Base-by-base conservation (phyloP, 768 basidiomycete genomes). In the Calvatia gigantea region DNA sequence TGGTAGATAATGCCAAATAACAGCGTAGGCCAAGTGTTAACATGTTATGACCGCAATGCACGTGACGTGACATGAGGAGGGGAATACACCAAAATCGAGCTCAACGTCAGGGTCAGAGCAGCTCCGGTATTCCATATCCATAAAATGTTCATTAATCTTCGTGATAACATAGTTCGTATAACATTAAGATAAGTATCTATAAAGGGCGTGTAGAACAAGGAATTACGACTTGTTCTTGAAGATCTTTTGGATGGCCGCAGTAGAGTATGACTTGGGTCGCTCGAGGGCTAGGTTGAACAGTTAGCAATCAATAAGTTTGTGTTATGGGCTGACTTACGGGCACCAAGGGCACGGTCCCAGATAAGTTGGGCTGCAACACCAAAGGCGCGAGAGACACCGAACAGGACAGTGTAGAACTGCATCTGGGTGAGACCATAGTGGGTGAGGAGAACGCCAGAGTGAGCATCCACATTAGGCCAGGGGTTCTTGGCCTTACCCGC, bases 401-500 rank as follows among this genome's bases (percentile, higher is more conserved):
- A 97, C 58, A 97, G 79, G 54, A 98, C 96, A 62, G 95, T 98
- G 77, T 98, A 98, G 81, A 90, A 98, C 68, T 92, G 83, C 88
- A 95, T 94, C 72, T 95, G 85, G 60, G 80, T 83, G 53, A 96
- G 75, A 46, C 92, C 92, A 65, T 94, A 94, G 73, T 94, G 77
- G 27, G 88, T 87, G 19, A 95, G 75, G 43, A 95, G 83, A 51
- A 84, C 91, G 73, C 92, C 94, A 14, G 96, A 98, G 77, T 96
- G 94, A 47, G 95, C 93, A 70, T 98, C 95, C 54, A 98, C 95
- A 70, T 98, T 98, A 42, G 95, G 95, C 89, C 89, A 93, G 1
- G 91, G 91, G 77, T 93, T 93, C 82, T 92, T 93, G 15, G 90
- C 91, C 72, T 93, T 93, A 62, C 91, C 91, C 62, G 91, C 90